These are phyloP conservation scores for Trapa bicornis DNA, from an alignment of 345 rosid genomes.

Conservation along the genomic window DNA sequence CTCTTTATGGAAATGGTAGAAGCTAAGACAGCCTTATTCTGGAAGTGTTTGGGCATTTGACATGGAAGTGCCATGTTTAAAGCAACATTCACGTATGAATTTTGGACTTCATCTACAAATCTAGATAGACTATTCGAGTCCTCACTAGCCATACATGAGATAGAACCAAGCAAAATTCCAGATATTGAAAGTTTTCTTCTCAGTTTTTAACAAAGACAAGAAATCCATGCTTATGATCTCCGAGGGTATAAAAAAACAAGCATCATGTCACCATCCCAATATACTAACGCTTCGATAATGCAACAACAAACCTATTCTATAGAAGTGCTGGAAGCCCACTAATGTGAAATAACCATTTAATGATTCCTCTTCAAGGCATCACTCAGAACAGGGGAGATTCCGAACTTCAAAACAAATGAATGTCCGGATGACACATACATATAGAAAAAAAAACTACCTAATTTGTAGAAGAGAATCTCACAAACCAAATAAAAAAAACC, in stretches of 20 bases:
- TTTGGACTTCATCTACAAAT: no score
- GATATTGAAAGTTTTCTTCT: background rate
- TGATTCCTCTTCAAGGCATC: background rate
- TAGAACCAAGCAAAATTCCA: no score
- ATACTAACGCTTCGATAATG: background rate
- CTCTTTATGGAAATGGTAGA: no score
- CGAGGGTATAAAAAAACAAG: background rate
- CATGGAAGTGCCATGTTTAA: background rate
- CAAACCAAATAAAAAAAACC: background rate
- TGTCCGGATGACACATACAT: background rate
- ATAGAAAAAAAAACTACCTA: background rate
- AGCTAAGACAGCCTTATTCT: background rate
- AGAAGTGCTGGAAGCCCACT: background rate
- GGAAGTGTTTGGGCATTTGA: background rate
- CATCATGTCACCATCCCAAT: background rate
- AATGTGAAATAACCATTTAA: background rate
- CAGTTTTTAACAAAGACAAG: background rate
- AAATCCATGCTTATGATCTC: background rate
- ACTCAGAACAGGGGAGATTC: no score
- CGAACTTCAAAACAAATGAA: background rate
- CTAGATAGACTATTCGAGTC: no score
- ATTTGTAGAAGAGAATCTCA: background rate
- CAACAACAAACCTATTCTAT: background rate
- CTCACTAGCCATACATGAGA: no score
- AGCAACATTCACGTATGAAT: no score